Base-by-base conservation (phyloP, 176 grass and related monocot genomes). In the Oryza officinalis region DNA sequence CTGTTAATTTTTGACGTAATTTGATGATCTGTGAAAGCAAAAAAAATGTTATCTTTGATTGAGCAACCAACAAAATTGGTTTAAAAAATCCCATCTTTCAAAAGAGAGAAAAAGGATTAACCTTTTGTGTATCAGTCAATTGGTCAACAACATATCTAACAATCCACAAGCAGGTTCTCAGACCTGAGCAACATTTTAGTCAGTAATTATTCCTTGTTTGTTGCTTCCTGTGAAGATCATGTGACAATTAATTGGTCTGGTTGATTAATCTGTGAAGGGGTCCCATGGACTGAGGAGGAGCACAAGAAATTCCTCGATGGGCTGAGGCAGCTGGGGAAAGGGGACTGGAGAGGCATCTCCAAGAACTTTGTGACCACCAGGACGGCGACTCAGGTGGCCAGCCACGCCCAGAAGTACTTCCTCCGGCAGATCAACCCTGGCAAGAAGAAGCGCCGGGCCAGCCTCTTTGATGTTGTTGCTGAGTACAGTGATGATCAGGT, bases 381-480 rank as follows among this genome's bases (percentile, higher is more conserved):
- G 79, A 98, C 96, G 30, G 93, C 96, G 4, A 96, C 93, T 31
- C 96, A 98, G 84, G 96, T 98, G 32, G 96, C 96, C 69, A 98
- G 96, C 83, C 96, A 98, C 76, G 96, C 96, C 6, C 96, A 98
- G 81, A 98, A 98, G 50, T 96, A 96, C 84, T 98, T 94, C 82
- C 83, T 98, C 79, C 86, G 96, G 74, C 89, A 96, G 88, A 89
- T 54, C 77, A 92, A 98, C 74, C 96, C 85, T 5, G 79, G 89
- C 40, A 95, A 92, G 85, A 93, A 90, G 93, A 95, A 94, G 85
- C 93, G 93, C 76, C 81, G 96, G 37, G 90, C 96, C 27, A 98
- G 96, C 93, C 91, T 98, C 78, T 94, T 98, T 33, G 96, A 98
- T 43, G 83, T 98, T 23, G 91, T 84, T 13, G 26, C 43, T 4